Conservation (phyloP, 139 green algal genomes). For the Chlamydomonas applanata region DNA sequence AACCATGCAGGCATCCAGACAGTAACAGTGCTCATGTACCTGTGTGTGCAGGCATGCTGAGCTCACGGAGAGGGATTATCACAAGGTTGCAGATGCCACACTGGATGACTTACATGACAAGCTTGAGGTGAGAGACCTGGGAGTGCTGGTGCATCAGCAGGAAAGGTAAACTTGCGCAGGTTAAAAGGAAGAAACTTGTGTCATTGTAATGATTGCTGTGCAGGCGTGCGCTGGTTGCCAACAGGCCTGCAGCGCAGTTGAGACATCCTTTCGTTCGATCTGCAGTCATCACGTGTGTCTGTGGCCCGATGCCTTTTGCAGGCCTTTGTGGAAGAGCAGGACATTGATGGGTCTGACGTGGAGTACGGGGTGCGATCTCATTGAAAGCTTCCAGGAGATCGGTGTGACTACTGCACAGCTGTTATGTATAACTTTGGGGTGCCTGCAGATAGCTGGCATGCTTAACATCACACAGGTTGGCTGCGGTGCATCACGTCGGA, state of each 20-base stretch:
- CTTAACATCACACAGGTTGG: neutral
- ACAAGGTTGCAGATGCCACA: conserved; percentile 51
- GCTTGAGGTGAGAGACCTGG: conserved; percentile 49
- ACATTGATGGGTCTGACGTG: neutral
- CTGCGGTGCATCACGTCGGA: neutral
- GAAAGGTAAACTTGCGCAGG: too few species aligned
- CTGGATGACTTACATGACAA: conserved; percentile 62
- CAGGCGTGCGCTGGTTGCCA: too few species aligned
- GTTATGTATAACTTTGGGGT: conserved; percentile 58
- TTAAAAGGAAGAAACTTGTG: too few species aligned
- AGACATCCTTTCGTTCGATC: too few species aligned
- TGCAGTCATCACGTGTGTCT: too few species aligned
- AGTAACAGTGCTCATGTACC: neutral
- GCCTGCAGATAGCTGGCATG: conserved; percentile 48
- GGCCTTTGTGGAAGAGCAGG: neutral
- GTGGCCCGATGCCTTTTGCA: neutral
- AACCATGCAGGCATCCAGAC: neutral
- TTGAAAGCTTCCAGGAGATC: too few species aligned
- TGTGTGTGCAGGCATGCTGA: conserved; percentile 26
- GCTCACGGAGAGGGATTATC: conserved; percentile 51
- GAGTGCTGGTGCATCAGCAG: too few species aligned
- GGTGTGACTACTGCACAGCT: too few species aligned
- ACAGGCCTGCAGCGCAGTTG: too few species aligned
- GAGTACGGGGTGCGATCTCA: neutral
- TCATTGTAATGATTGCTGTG: too few species aligned